Conservation (phyloP, 1,284 basidiomycete species). For the Mycosarcoma maydis region DNA sequence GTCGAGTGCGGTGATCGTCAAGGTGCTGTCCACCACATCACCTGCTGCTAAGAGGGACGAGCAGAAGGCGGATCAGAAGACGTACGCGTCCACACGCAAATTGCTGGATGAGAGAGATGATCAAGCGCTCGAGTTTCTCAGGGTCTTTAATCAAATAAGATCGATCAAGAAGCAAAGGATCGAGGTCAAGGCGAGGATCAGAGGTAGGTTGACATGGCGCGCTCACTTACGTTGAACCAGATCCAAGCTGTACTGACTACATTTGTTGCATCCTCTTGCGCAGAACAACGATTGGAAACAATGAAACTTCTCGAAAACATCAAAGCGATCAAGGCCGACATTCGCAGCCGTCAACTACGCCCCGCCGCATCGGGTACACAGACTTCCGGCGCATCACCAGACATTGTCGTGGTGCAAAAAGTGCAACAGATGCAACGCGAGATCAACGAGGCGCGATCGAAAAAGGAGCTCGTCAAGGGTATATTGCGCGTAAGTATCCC, state of each 20-base stretch:
- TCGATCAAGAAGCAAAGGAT: constrained; percentile 26
- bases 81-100: constrained; percentile 35
- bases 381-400: constrained; percentile 29
- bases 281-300: constrained; percentile 30
- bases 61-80: neutral
- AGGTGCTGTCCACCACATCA: constrained; percentile 27
- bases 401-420: constrained; percentile 21
- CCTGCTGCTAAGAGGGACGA: constrained; percentile 7
- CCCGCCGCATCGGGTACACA: constrained; percentile 11
- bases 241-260: neutral
- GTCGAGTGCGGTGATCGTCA: constrained; percentile 29
- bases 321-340: constrained; percentile 39
- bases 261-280: neutral
- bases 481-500: constrained; percentile 36
- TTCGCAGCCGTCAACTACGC: constrained; percentile 29
- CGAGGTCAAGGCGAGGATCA: constrained; percentile 20
- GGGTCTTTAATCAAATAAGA: constrained; percentile 26
- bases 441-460: constrained; percentile 40
- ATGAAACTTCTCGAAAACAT: constrained; percentile 29
- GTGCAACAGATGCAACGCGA: constrained; percentile 38
- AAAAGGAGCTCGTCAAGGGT: constrained; percentile 49
- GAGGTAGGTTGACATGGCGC: constrained; percentile 14
- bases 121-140: constrained; percentile 41
- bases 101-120: constrained; percentile 42
- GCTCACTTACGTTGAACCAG: neutral